Evolutionary conservation across 371 early-diverging fungal genomes (phyloP).

Genomic region (Sporodiniella umbellata): DNA sequence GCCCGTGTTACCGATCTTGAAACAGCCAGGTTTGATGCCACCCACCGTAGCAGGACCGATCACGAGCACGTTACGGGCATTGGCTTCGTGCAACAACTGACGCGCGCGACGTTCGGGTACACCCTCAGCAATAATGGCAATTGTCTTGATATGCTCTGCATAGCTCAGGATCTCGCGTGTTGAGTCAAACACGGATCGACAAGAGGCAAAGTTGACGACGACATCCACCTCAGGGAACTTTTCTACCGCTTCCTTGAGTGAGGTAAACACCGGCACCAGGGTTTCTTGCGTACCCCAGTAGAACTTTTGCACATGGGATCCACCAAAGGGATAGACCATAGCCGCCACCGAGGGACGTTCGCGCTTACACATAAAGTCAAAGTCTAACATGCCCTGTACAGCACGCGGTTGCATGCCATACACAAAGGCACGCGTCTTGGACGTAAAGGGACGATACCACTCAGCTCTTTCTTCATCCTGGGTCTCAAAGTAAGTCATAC

Average conservation of each 20-base stretch:
- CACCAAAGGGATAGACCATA: slow-evolving; percentile 98
- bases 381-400: slow-evolving; percentile 98
- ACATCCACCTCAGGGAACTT: slow-evolving; percentile 92
- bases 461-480: slow-evolving; percentile 27
- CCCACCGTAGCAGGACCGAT: slow-evolving; percentile 99
- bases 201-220: slow-evolving; percentile 97
- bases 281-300: slow-evolving; percentile 99
- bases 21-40: slow-evolving; percentile 98
- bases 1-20: slow-evolving; percentile 99
- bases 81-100: slow-evolving; percentile 83
- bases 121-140: slow-evolving; percentile 98
- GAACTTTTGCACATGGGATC: slow-evolving; percentile 96
- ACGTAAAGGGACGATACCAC: slow-evolving; percentile 85
- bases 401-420: slow-evolving; percentile 99
- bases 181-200: slow-evolving; percentile 90
- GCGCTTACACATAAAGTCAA: slow-evolving; percentile 98
- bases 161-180: slow-evolving; percentile 84
- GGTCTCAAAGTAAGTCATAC: slow-evolving; percentile 54
- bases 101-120: slow-evolving; percentile 97
- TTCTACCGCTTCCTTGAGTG: slow-evolving; percentile 79
- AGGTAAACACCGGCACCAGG: slow-evolving; percentile 88
- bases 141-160: slow-evolving; percentile 80
- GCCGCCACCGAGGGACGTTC: slow-evolving; percentile 95
- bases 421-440: slow-evolving; percentile 88
- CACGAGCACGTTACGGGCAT: slow-evolving; percentile 79